These are phyloP conservation scores for Symmetrospora coprosmae DNA, from an alignment of 768 basidiomycete genomes.

Conservation along the genomic window DNA sequence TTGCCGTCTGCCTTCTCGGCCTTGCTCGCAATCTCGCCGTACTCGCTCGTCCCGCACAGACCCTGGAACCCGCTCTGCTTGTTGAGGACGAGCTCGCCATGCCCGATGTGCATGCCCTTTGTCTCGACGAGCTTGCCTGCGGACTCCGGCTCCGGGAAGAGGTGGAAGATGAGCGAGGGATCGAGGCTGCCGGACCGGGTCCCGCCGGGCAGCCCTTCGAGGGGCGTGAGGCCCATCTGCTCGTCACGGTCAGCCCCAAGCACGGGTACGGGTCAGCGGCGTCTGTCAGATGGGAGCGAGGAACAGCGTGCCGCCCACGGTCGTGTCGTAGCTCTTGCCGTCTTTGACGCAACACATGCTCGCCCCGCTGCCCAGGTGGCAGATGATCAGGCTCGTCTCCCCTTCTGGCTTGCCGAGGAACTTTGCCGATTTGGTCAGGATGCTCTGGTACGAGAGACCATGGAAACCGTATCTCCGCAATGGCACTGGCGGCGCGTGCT, in stretches of 20 bases:
- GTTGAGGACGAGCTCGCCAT: conserved; percentile 39
- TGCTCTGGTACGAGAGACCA: conserved; percentile 49
- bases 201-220: conserved; percentile 71
- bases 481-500: conserved; percentile 49
- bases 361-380: conserved; percentile 84
- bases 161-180: conserved; percentile 76
- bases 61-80: conserved; percentile 35
- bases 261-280: neutral
- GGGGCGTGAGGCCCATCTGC: conserved; percentile 72
- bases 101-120: conserved; percentile 31
- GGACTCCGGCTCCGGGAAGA: conserved; percentile 45
- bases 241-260: no score
- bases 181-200: conserved; percentile 73
- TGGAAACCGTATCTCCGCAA: conserved; percentile 86
- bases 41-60: conserved; percentile 43
- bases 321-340: conserved; percentile 64
- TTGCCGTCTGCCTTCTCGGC: conserved; percentile 37
- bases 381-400: conserved; percentile 57
- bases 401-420: conserved; percentile 47
- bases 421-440: conserved; percentile 50
- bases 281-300: neutral
- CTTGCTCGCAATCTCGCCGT: conserved; percentile 47
- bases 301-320: conserved; percentile 2
- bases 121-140: conserved; percentile 8
- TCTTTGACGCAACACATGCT: conserved; percentile 59